Evolutionary conservation across 805 yeast genomes (phyloP), one percentile per base, ranked within the genome.

Genomic region (Metschnikowia dekortorum): DNA sequence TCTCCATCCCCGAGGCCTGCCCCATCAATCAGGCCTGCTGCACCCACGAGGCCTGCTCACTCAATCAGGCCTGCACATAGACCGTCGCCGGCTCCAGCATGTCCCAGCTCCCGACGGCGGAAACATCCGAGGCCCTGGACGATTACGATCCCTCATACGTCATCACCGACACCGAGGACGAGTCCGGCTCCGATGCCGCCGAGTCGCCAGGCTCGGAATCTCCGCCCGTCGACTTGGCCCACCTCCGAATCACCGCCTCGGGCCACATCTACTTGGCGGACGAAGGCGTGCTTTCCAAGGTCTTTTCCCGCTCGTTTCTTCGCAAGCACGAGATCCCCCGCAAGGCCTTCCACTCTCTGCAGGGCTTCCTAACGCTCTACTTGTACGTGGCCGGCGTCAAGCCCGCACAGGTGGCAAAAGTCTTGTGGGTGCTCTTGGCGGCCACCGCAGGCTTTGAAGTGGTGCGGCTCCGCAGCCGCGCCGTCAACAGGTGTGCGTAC

Each of bases 301-400:
- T 42, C 6, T 22, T 26, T 13, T 42, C 45, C 18, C 45, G 45
- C 18, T 49, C 51, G 40, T 83, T 85, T 60, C 68, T 85, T 46
- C 80, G 84, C 35, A 86, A 86, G 61, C 90, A 94, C 63, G 99
- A 94, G 68, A 73, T 94, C 14, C 95, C 96, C 4, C 80, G 99
- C 61, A 94, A 94, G 66, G 70, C 80, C 3, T 81, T 94, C 52
- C 99, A 94, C 66, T 87, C 92, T 8, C 85, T 94, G 1, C 89
- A 91, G 44, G 99, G 97, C 0, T 78, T 90, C 55, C 58, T 91
- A 39, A 84, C 97, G 1, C 67, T 94, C 37, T 85, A 78, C 59
- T 69, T 89, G 33, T 92, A 90, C 65, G 76, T 86, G 0, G 62
- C 68, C 39, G 90, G 91, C 8, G 70, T 76, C 9, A 76, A 79